phyloP scores from a whole-genome alignment of 2,329 filamentous ascomycete genomes.

The Taxawa tesnikishii region DNA sequence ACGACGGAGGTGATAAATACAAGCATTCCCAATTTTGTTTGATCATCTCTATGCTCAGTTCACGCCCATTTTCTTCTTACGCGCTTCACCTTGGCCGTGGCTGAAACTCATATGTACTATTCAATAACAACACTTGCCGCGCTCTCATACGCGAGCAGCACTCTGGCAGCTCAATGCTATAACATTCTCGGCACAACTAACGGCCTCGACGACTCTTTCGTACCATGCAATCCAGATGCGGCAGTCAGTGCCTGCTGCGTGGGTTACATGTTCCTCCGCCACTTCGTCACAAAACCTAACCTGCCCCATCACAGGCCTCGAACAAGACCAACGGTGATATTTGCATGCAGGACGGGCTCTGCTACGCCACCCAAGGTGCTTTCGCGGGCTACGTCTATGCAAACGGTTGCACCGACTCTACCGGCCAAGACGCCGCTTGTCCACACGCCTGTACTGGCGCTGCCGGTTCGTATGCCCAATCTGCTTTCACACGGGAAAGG shows the following conservation, averaged over 20 bases:
- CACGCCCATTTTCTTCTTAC: too few relatives aligned
- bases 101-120: too few relatives aligned
- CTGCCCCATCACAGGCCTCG: background rate
- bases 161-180: conserved; percentile 1
- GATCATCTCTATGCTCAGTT: too few relatives aligned
- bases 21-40: too few relatives aligned
- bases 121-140: too few relatives aligned
- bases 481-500: too few relatives aligned
- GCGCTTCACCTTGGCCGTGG: too few relatives aligned
- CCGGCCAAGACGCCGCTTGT: background rate
- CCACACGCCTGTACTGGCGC: conserved; percentile 1
- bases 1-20: too few relatives aligned
- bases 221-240: conserved; percentile 1
- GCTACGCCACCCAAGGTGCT: conserved; percentile 1
- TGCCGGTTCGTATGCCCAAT: too few relatives aligned
- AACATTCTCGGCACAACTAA: conserved; percentile 1
- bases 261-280: background rate
- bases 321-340: conserved; percentile 3
- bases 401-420: conserved; percentile 3
- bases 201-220: too few relatives aligned
- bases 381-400: conserved; percentile 4
- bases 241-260: conserved; percentile 3
- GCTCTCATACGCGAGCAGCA: too few relatives aligned
- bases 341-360: conserved; percentile 2
- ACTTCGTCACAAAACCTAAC: too few relatives aligned